A percentile compares a stretch with the other conserved stretches of the same genome.
These are phyloP conservation scores for Corylus avellana DNA, from an alignment of 306 rosid species.

Conservation along the genomic window DNA sequence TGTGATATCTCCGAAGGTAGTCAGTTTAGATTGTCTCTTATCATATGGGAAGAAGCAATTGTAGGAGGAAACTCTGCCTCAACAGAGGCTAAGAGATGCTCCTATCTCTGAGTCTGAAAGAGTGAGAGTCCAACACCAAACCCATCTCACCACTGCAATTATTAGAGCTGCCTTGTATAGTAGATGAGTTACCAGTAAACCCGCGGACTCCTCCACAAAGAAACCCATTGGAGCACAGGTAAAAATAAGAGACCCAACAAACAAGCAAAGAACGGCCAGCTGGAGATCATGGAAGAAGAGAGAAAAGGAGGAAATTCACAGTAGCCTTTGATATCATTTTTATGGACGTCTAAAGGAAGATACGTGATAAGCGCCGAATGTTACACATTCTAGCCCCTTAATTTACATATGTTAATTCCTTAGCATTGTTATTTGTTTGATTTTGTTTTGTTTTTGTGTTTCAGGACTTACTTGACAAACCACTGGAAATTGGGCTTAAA, in stretches of 20 bases:
- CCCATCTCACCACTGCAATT: constrained; percentile 63
- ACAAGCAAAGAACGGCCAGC: neutral
- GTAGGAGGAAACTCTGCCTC: constrained; percentile 3
- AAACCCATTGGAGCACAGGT: constrained; percentile 37
- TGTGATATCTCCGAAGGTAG: constrained; percentile 54
- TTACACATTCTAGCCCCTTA: too few species aligned
- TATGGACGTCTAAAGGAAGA: constrained; percentile 36
- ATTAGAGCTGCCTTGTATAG: constrained; percentile 64
- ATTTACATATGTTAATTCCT: too few species aligned
- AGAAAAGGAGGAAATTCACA: constrained; percentile 54
- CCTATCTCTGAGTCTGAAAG: constrained; percentile 24
- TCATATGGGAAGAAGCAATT: constrained; percentile 30
- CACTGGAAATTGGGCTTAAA: too few species aligned
- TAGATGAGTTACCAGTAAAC: constrained; percentile 46
- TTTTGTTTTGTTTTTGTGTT: too few species aligned
- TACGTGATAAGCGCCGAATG: neutral
- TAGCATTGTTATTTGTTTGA: too few species aligned
- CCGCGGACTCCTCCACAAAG: constrained; percentile 39
- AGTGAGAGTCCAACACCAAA: constrained; percentile 40
- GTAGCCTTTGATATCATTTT: constrained; percentile 36
- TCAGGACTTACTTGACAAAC: too few species aligned
- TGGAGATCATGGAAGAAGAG: neutral
- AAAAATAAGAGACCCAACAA: neutral
- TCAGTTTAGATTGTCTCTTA: constrained; percentile 45
- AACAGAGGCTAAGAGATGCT: neutral